Evolutionary conservation across 768 basidiomycete species (phyloP), one percentile per base, ranked within the genome.

Genomic region (Mycena galericulata): DNA sequence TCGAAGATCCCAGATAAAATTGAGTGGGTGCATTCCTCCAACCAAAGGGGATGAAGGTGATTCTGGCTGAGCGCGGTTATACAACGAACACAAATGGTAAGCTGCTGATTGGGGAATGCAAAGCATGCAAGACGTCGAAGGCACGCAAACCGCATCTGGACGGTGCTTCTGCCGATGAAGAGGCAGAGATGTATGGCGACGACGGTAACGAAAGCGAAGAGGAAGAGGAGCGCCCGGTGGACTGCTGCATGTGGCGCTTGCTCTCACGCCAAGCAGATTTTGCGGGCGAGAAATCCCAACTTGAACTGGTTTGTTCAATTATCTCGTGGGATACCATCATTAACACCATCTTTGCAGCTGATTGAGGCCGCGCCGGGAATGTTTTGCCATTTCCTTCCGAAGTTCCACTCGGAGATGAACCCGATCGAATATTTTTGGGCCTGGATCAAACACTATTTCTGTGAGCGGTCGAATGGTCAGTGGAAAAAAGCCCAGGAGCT

Each of bases 201-300:
- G 49, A 51, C 26, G 50, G 36, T 20, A 53, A 64, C 26, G 62
- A 64, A 17, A 49, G 27, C 3, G 53, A 64, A 12, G 69, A 70
- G 51, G 65, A 54, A 18, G 47, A 50, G 38, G 49, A 62, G 30
- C 40, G 46, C 22, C 63, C 36, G 32, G 57, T 53, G 12, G 64
- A 72, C 32, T 72, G 70, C 55, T 72, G 71, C 60, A 62, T 70
- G 65, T 47, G 46, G 6, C 71, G 71, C 20, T 47, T 72, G n/a
- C 43, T 72, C 17, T 56, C 56, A 5, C 54, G 49, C 12, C 71
- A 72, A 58, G 32, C 49, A 18, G 71, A 72, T 53, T 72, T 70
- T 41, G 38, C 59, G 22, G 29, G 53, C 20, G 27, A 72, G 27
- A 64, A 65, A 47, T 72, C 69, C 1, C 41, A 71, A 29, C 62